These are phyloP conservation scores for Rubus idaeus DNA, from an alignment of 306 rosid genomes.

Conservation along the genomic window DNA sequence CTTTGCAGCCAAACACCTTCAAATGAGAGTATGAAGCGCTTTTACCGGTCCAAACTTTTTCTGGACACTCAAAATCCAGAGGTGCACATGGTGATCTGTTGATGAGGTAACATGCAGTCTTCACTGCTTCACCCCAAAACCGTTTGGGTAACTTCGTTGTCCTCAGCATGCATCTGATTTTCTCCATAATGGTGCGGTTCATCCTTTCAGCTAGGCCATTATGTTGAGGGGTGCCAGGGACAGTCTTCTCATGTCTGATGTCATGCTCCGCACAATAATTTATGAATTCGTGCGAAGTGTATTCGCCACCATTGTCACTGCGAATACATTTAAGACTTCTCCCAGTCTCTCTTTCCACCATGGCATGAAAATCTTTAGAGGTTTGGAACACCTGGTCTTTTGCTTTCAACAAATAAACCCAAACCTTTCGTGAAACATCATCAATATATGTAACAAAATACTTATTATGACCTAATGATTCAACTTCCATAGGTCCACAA, in stretches of 20 bases:
- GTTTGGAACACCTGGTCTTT: not conserved
- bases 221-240: not conserved
- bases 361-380: constrained; percentile 4
- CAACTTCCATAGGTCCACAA: not conserved
- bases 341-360: constrained; percentile 1
- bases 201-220: not conserved
- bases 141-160: not conserved
- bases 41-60: not conserved
- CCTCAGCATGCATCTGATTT: not conserved
- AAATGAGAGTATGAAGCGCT: not conserved
- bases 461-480: not conserved
- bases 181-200: not conserved
- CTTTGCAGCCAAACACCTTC: not conserved
- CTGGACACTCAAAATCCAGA: not conserved
- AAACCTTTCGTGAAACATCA: not conserved
- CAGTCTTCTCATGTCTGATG: not conserved
- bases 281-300: not conserved
- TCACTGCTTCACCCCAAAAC: not conserved
- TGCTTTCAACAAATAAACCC: not conserved
- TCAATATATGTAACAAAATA: constrained; percentile 24
- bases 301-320: not conserved
- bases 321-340: not conserved
- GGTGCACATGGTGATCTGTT: not conserved
- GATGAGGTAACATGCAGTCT: not conserved
- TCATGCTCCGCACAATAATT: not conserved